phyloP scores from a whole-genome alignment of 352 stramenopile genomes.

The Globisporangium barbulae region DNA sequence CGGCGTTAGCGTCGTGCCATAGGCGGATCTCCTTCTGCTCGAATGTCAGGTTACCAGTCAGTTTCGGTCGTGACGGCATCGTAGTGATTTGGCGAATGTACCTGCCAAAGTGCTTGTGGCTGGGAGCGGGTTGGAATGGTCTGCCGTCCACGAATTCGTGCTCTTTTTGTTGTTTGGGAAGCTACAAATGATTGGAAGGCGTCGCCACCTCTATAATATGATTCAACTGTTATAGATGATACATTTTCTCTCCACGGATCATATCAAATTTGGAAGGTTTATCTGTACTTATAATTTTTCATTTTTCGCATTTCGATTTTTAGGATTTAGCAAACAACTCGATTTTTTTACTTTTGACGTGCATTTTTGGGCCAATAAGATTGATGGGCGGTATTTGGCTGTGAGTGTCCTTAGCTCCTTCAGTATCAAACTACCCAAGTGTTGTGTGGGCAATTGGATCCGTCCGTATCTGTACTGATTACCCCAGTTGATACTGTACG shows the following conservation, averaged over 20 bases:
- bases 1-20: not conserved
- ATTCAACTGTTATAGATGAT: not conserved
- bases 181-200: not conserved
- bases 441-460: too few relatives aligned
- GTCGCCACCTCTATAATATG: not conserved
- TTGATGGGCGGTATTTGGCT: too few relatives aligned
- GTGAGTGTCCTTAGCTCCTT: too few relatives aligned
- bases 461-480: too few relatives aligned
- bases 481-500: too few relatives aligned
- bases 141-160: not conserved
- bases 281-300: too few relatives aligned
- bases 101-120: not conserved
- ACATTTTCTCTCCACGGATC: not conserved
- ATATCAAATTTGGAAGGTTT: not conserved
- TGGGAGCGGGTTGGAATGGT: not conserved
- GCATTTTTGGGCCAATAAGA: too few relatives aligned
- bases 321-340: too few relatives aligned
- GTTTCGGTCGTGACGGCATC: not conserved
- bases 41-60: not conserved
- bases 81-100: too few relatives aligned
- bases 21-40: constrained; percentile 1
- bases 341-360: too few relatives aligned
- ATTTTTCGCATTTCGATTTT: too few relatives aligned
- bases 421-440: too few relatives aligned
- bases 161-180: not conserved